These are phyloP conservation scores for Aspergillus sojae DNA, from an alignment of 2,329 filamentous ascomycete species.

Conservation along the genomic window DNA sequence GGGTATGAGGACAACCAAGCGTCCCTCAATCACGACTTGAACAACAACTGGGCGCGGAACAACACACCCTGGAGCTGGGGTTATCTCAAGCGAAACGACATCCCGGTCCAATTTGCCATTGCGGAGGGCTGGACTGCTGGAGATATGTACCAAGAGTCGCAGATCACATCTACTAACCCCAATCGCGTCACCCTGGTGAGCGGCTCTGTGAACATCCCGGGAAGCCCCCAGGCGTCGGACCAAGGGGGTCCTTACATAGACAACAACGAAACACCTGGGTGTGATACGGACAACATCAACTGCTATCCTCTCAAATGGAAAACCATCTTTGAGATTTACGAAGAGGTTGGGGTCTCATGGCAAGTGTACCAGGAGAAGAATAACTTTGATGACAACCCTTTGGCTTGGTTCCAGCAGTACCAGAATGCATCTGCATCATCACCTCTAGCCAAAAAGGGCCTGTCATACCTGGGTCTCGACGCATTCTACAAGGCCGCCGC, in stretches of 20 bases:
- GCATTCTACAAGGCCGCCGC: constrained; percentile 55
- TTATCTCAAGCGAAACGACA: constrained; percentile 54
- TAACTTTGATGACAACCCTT: constrained; percentile 59
- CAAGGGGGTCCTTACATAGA: constrained; percentile 54
- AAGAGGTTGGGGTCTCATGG: constrained; percentile 54
- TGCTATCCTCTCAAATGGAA: constrained; percentile 60
- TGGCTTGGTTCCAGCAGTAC: constrained; percentile 58
- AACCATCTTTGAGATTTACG: constrained; percentile 53
- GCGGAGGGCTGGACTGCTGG: constrained; percentile 58
- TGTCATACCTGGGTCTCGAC: constrained; percentile 52
- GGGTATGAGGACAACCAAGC: constrained; percentile 57
- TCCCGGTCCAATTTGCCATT: constrained; percentile 59
- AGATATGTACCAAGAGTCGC: constrained; percentile 61
- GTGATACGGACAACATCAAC: constrained; percentile 49
- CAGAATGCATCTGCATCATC: constrained; percentile 48
- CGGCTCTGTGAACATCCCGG: constrained; percentile 56
- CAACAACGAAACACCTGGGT: constrained; percentile 55
- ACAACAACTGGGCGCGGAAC: constrained; percentile 57
- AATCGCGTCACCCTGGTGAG: constrained; percentile 57
- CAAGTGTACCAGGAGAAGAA: constrained; percentile 54
- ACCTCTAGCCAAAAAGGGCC: constrained; percentile 49
- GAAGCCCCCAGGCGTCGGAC: constrained; percentile 45
- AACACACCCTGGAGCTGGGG: constrained; percentile 59
- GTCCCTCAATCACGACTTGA: constrained; percentile 54
- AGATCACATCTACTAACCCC: constrained; percentile 56